phyloP scores from a whole-genome alignment of 805 yeast genomes.

The Saccharomycopsis babjevae region DNA sequence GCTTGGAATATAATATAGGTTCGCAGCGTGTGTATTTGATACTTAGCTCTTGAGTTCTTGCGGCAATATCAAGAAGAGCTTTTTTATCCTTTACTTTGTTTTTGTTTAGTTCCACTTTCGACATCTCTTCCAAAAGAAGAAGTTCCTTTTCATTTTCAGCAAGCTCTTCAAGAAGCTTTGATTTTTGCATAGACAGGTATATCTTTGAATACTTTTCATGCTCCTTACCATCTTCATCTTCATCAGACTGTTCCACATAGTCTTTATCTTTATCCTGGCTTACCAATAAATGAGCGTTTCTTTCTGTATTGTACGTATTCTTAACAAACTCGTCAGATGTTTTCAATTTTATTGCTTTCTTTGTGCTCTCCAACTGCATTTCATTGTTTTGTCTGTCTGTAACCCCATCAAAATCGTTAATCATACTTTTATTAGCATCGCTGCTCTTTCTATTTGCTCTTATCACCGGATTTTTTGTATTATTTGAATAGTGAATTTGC shows the following conservation, averaged over 20 bases:
- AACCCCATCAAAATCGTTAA: no score
- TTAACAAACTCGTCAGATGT: neutral
- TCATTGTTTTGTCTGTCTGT: no score
- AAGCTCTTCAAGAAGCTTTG: slow-evolving; percentile 1
- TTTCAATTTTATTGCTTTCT: no score
- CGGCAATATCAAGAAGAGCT: slow-evolving; percentile 16
- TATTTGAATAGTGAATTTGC: no score
- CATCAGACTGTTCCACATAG: neutral
- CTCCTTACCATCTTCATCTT: slow-evolving; percentile 3
- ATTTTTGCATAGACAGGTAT: neutral
- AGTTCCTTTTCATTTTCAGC: slow-evolving; percentile 8
- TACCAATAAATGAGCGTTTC: neutral
- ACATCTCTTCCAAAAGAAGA: slow-evolving; percentile 8
- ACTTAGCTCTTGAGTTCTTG: slow-evolving; percentile 13
- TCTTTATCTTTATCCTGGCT: neutral
- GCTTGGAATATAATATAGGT: slow-evolving; percentile 9
- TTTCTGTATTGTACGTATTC: neutral
- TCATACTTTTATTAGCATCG: no score
- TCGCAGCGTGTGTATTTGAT: slow-evolving; percentile 8
- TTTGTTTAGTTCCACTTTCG: slow-evolving; percentile 6
- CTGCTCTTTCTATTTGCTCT: no score
- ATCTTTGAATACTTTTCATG: neutral
- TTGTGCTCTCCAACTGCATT: no score
- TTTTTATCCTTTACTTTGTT: slow-evolving; percentile 1
- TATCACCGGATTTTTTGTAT: no score